A percentile compares a stretch with the other conserved stretches of the same genome.
phyloP scores from a whole-genome alignment of 441 rosid species.

The Brassica hybrid region DNA sequence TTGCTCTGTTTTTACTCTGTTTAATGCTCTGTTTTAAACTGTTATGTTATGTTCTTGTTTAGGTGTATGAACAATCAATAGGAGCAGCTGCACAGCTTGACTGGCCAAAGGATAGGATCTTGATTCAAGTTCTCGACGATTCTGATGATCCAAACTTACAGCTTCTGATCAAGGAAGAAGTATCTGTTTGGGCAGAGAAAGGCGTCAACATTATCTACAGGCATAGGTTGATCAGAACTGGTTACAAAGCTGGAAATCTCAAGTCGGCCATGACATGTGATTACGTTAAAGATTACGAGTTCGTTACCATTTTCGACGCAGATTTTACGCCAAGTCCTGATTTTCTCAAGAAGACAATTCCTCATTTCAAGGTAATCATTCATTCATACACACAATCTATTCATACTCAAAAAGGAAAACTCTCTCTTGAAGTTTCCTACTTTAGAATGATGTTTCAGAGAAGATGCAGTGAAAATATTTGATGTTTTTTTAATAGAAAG shows the following conservation, averaged over 20 bases:
- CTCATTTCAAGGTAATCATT: slow-evolving; percentile 76
- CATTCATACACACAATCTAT: not conserved
- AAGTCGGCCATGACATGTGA: slow-evolving; percentile 83
- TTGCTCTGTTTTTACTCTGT: slow-evolving; percentile 2
- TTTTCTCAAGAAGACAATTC: slow-evolving; percentile 66
- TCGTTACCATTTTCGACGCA: slow-evolving; percentile 75
- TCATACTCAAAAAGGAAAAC: not conserved
- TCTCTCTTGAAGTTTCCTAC: slow-evolving; percentile 3
- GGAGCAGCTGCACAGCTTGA: slow-evolving; percentile 74
- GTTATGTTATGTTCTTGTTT: not conserved
- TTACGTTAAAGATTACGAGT: slow-evolving; percentile 72
- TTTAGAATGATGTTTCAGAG: slow-evolving; percentile 30
- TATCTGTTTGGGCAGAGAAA: slow-evolving; percentile 58
- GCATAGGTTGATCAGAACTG: slow-evolving; percentile 73
- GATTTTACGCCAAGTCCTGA: slow-evolving; percentile 79
- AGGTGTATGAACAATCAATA: slow-evolving; percentile 77
- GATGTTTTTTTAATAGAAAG: not conserved
- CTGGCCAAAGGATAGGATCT: slow-evolving; percentile 74
- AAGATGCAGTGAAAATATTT: slow-evolving; percentile 20
- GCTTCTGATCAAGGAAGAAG: slow-evolving; percentile 67
- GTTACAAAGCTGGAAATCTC: slow-evolving; percentile 84
- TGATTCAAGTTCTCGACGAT: slow-evolving; percentile 79
- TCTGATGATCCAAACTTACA: slow-evolving; percentile 65
- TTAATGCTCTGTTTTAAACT: not conserved
- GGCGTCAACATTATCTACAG: slow-evolving; percentile 73